Evolutionary conservation across 495 filamentous ascomycete species (phyloP).

Genomic region (Aspergillus olivimuriae): DNA sequence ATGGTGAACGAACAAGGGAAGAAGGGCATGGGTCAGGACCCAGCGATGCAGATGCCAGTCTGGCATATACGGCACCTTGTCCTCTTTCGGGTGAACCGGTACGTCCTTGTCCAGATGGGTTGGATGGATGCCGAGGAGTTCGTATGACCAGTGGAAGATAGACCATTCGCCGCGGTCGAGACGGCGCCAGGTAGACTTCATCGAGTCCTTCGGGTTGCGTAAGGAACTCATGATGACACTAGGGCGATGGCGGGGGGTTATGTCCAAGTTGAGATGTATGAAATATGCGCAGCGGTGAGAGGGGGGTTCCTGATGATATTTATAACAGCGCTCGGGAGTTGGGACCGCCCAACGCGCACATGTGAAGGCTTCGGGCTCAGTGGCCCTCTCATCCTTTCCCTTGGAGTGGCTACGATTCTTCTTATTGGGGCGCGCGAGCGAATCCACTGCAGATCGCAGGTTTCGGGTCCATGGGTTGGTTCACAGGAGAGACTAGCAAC

Average conservation of each 20-base stretch:
- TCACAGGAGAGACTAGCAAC: neutral
- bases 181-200: slow-evolving; percentile 32
- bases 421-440: neutral
- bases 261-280: neutral
- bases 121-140: slow-evolving; percentile 23
- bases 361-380: slow-evolving; percentile 4
- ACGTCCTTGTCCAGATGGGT: slow-evolving; percentile 17
- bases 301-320: neutral
- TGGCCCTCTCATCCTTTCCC: no score
- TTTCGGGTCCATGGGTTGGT: neutral
- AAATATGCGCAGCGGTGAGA: neutral
- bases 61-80: slow-evolving; percentile 25
- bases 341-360: neutral
- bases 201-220: slow-evolving; percentile 27
- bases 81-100: slow-evolving; percentile 25
- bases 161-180: slow-evolving; percentile 21
- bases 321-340: slow-evolving; percentile 8
- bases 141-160: slow-evolving; percentile 22
- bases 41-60: slow-evolving; percentile 25
- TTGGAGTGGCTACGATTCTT: no score
- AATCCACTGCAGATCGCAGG: slow-evolving; percentile 3
- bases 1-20: slow-evolving; percentile 24
- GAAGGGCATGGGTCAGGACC: slow-evolving; percentile 21
- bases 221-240: slow-evolving; percentile 13
- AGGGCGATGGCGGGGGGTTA: no score